These are phyloP conservation scores for Paspalum notatum DNA, from an alignment of 176 grass and related monocot genomes.

Conservation along the genomic window DNA sequence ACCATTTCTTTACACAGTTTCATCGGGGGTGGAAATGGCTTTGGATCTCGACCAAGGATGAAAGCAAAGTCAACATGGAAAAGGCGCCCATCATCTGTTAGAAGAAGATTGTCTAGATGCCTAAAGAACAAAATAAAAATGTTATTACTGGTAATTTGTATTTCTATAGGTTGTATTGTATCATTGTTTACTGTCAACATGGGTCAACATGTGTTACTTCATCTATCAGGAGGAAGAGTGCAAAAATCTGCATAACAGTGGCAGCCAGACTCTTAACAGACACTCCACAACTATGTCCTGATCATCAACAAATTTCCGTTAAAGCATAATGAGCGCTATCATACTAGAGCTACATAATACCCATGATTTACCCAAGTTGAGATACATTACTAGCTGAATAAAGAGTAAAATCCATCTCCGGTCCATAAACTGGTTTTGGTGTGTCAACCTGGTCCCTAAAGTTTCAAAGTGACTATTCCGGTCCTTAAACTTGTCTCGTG, in stretches of 20 bases:
- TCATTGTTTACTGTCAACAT: neutral
- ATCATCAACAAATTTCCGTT: conserved; percentile 8
- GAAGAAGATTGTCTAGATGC: conserved; percentile 97
- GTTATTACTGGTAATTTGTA: conserved; percentile 27
- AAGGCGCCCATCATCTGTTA: conserved; percentile 90
- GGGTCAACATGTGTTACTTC: neutral
- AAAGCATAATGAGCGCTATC: neutral
- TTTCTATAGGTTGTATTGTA: conserved; percentile 2
- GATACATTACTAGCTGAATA: conserved; percentile 1
- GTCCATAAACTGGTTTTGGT: too few relatives aligned
- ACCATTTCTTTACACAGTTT: conserved; percentile 99
- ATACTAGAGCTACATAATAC: neutral
- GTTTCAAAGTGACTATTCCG: too few relatives aligned
- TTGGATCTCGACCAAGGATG: conserved; percentile 96
- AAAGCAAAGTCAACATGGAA: conserved; percentile 98
- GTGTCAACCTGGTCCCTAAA: too few relatives aligned
- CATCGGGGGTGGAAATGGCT: conserved; percentile 97
- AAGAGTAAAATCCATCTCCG: too few relatives aligned
- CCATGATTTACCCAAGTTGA: neutral
- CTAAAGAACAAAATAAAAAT: conserved; percentile 52
- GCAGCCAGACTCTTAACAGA: conserved; percentile 9
- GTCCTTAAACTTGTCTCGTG: too few relatives aligned
- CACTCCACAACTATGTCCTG: neutral
- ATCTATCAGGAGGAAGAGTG: neutral
- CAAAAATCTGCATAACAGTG: conserved; percentile 2